Conservation (phyloP, 352 stramenopile species). For the Phytophthora lateralis region DNA sequence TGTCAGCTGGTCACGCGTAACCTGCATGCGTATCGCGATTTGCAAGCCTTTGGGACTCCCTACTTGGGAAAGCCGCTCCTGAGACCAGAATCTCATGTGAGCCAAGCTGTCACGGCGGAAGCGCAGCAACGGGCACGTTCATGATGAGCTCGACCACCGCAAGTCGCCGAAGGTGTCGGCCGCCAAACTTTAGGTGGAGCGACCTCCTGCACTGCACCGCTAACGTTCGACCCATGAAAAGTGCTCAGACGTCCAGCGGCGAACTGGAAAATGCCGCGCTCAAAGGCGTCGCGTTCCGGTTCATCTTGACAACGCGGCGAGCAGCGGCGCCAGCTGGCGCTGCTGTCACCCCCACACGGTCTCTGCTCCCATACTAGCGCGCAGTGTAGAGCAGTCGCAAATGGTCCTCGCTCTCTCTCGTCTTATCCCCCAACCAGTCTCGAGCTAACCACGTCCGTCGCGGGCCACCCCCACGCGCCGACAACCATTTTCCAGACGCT, state of each 20-base stretch:
- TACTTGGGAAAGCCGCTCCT: conserved; percentile 9
- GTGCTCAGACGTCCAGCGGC: conserved; percentile 11
- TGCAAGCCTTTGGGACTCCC: conserved; percentile 13
- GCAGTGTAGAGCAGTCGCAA: conserved; percentile 9
- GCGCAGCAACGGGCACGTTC: conserved; percentile 14
- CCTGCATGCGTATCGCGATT: conserved; percentile 10
- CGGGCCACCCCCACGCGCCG: conserved; percentile 4
- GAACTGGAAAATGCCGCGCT: conserved; percentile 13
- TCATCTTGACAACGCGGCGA: conserved; percentile 14
- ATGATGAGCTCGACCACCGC: conserved; percentile 19
- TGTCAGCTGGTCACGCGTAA: conserved; percentile 21
- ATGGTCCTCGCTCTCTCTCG: conserved; percentile 15
- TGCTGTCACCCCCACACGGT: conserved; percentile 22
- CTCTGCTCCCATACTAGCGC: conserved; percentile 23
- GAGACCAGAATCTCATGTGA: conserved; percentile 29
- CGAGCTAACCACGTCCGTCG: conserved; percentile 8
- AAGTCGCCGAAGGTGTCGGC: conserved; percentile 2
- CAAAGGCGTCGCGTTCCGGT: conserved; percentile 19
- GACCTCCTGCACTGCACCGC: conserved; percentile 1
- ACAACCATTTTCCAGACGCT: conserved; percentile 31
- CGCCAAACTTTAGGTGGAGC: conserved; percentile 1
- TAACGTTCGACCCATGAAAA: not conserved
- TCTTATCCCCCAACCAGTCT: conserved; percentile 30
- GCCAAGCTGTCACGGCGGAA: conserved; percentile 36
- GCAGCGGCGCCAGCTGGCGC: conserved; percentile 18